Conservation (phyloP, 257 asterid genomes). For the Primulina eburnea region DNA sequence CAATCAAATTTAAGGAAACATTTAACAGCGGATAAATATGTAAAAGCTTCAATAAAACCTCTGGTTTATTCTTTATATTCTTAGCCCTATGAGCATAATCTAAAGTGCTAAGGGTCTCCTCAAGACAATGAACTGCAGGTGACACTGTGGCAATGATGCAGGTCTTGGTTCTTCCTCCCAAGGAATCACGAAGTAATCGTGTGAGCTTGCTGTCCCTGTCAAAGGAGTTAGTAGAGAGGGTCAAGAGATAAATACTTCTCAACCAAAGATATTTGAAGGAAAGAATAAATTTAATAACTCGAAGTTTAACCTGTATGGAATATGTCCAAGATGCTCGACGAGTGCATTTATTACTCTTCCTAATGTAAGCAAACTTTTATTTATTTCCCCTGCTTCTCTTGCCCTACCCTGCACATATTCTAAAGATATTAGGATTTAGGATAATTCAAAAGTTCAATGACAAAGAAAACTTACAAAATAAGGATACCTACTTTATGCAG, state of each 20-base stretch:
- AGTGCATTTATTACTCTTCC: conserved; percentile 57
- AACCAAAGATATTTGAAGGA: conserved; percentile 7
- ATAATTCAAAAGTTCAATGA: background rate
- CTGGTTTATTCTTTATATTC: conserved; percentile 87
- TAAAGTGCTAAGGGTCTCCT: conserved; percentile 87
- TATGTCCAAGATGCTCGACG: conserved; percentile 60
- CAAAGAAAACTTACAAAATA: background rate
- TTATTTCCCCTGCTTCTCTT: conserved; percentile 92
- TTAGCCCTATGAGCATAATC: conserved; percentile 94
- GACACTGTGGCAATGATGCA: conserved; percentile 90
- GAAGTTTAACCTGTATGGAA: conserved; percentile 66
- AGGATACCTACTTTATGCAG: conserved; percentile 1
- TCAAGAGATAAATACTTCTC: background rate
- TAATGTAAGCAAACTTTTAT: conserved; percentile 84
- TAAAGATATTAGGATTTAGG: background rate
- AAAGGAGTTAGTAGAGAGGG: conserved; percentile 10
- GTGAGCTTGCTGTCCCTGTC: conserved; percentile 87
- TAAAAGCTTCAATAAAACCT: conserved; percentile 41
- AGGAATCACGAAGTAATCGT: conserved; percentile 79
- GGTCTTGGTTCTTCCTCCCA: conserved; percentile 91
- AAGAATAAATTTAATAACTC: background rate
- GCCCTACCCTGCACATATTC: conserved; percentile 63
- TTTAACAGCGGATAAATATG: background rate
- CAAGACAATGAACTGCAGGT: conserved; percentile 91
- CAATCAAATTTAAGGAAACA: background rate